Percentiles rank a stretch among this genome's conserved stretches.
phyloP scores from a whole-genome alignment of 768 basidiomycete genomes.

The Panaeolus papilionaceus region DNA sequence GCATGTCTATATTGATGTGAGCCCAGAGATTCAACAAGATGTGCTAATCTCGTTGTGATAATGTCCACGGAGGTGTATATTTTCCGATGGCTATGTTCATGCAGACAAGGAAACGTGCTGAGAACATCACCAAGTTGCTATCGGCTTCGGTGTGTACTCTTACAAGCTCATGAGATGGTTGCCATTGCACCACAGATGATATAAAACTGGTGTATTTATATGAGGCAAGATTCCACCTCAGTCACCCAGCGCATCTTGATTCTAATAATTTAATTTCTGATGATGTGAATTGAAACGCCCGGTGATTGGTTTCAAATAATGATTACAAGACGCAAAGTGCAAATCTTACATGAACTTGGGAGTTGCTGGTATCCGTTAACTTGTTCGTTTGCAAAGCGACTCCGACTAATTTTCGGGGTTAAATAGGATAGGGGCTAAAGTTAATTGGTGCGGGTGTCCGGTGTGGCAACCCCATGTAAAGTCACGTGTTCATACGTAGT shows the following conservation, averaged over 20 bases:
- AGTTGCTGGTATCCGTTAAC: not conserved
- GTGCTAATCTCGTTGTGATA: not conserved
- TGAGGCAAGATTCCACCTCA: not conserved
- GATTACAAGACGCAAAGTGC: too few relatives aligned
- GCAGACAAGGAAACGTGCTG: not conserved
- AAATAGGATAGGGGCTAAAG: slow-evolving; percentile 1
- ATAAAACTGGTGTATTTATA: not conserved
- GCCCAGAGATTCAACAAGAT: not conserved
- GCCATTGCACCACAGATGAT: not conserved
- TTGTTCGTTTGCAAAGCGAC: not conserved
- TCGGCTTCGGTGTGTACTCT: too few relatives aligned
- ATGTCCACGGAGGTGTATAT: not conserved
- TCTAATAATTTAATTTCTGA: not conserved
- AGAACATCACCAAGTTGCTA: too few relatives aligned
- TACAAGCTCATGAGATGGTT: too few relatives aligned
- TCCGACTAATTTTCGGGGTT: slow-evolving; percentile 2
- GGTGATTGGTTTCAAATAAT: too few relatives aligned
- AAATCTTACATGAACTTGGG: too few relatives aligned
- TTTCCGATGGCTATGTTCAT: slow-evolving; percentile 3
- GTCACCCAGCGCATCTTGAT: not conserved
- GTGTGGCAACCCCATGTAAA: slow-evolving; percentile 9
- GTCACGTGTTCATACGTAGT: not conserved
- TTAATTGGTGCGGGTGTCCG: slow-evolving; percentile 10
- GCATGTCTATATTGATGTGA: not conserved
- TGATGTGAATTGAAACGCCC: not conserved